Evolutionary conservation across 352 stramenopile genomes (phyloP).

Genomic region (Phytophthora quininea): DNA sequence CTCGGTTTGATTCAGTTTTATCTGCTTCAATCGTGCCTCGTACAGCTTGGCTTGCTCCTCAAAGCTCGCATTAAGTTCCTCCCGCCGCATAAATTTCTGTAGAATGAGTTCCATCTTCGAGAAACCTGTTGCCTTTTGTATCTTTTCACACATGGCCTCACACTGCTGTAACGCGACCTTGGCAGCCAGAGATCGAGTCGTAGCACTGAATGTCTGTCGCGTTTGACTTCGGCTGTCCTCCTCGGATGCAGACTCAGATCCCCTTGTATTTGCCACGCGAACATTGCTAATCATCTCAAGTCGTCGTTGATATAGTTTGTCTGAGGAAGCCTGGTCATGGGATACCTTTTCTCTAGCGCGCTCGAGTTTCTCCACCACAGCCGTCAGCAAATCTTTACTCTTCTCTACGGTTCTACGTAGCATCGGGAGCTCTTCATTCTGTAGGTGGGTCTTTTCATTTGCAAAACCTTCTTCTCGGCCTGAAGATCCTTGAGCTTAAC

Average conservation of each 20-base stretch:
- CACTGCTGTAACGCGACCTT: slow-evolving; percentile 83
- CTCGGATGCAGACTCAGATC: slow-evolving; percentile 21
- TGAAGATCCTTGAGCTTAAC: slow-evolving; percentile 74
- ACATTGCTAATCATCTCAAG: slow-evolving; percentile 81
- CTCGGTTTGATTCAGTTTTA: slow-evolving; percentile 73
- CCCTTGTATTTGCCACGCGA: slow-evolving; percentile 31
- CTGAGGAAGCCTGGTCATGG: slow-evolving; percentile 68
- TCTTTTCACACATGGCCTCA: slow-evolving; percentile 84
- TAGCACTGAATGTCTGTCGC: slow-evolving; percentile 39
- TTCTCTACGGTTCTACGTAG: slow-evolving; percentile 56
- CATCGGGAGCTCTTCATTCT: slow-evolving; percentile 59
- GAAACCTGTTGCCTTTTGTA: slow-evolving; percentile 81
- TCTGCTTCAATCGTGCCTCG: slow-evolving; percentile 79
- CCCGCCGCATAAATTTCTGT: slow-evolving; percentile 78
- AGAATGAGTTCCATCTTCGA: slow-evolving; percentile 80
- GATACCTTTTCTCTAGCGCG: slow-evolving; percentile 62
- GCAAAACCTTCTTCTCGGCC: slow-evolving; percentile 72
- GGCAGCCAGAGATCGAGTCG: slow-evolving; percentile 61
- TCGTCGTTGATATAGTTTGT: slow-evolving; percentile 71
- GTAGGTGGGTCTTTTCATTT: slow-evolving; percentile 67
- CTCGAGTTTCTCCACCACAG: slow-evolving; percentile 74
- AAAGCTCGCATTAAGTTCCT: slow-evolving; percentile 82
- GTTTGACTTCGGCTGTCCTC: slow-evolving; percentile 27
- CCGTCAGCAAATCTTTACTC: slow-evolving; percentile 69
- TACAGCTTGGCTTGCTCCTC: slow-evolving; percentile 87